These are phyloP conservation scores for Anaeramoeba flamelloides DNA, from an alignment of 78 protist genomes.

Conservation along the genomic window DNA sequence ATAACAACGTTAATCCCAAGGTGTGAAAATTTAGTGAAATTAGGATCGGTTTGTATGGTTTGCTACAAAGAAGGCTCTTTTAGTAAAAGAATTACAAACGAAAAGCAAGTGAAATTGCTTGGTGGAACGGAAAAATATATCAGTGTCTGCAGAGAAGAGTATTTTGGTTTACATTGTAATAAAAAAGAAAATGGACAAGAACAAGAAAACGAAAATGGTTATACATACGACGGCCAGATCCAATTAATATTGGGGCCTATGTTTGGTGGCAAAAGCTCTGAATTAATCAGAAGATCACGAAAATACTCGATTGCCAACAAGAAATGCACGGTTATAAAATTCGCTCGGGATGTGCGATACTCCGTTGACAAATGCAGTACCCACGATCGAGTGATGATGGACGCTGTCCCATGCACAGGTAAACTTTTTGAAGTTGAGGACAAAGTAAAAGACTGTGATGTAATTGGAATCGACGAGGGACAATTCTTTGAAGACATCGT, in stretches of 20 bases:
- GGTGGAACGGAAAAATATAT: constrained; percentile 69
- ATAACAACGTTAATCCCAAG: constrained; percentile 46
- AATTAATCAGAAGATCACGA: constrained; percentile 48
- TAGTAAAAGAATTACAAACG: constrained; percentile 39
- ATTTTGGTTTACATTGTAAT: no score
- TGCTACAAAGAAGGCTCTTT: constrained; percentile 54
- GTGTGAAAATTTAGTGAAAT: constrained; percentile 51
- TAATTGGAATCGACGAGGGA: constrained; percentile 79
- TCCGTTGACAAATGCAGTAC: constrained; percentile 33
- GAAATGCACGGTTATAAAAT: constrained; percentile 18
- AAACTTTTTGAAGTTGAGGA: constrained; percentile 24
- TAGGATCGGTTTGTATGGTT: constrained; percentile 56
- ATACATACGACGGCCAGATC: no score
- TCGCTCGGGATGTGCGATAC: constrained; percentile 13
- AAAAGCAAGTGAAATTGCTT: constrained; percentile 41
- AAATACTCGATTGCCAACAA: constrained; percentile 43
- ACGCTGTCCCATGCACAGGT: constrained; percentile 40
- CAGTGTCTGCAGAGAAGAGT: constrained; percentile 61
- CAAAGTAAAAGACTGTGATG: constrained; percentile 30
- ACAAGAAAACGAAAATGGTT: no score
- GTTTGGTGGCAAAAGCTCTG: constrained; percentile 66
- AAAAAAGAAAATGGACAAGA: no score
- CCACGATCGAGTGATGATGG: constrained; percentile 42
- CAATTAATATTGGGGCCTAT: no score
- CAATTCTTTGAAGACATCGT: constrained; percentile 72